Base-by-base conservation (phyloP, 2,329 filamentous ascomycete genomes). In the Aspergillus felis region DNA sequence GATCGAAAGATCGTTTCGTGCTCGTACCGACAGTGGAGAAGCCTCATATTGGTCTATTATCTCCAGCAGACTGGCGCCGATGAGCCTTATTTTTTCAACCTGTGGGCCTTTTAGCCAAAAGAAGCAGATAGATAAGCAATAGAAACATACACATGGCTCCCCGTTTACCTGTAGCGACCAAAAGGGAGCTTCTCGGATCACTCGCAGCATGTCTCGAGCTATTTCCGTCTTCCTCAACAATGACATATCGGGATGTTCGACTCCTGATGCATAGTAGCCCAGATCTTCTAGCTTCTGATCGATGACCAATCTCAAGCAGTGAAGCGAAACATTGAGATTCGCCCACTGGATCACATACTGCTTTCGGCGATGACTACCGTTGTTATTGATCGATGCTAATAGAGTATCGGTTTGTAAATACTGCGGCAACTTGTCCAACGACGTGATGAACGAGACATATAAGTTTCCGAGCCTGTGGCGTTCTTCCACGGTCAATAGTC, bases 221-320 rank as follows among this genome's bases (percentile, higher is more conserved):
- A 79, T 78, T 50, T 79, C 77, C 0, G 76, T 78, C 57, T 76
- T 76, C 38, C 68, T 59, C 53, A 65, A 55, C 22, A 62, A 42
- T 29, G 61, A 41, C 35, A 64, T 58, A 41, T 62, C 62, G 17
- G 57, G 57, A 29, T 57, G 59, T 28, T 51, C 55, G 25, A 44
- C 41, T 9, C 47, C 44, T 24, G 54, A 29, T 20, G 51, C 54
- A n/a, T 55, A 57, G 48, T 61, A 58, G 10, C 57, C 47, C 9
- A 63, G 28, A 20, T 65, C 65, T 51, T 67, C 67, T 5, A 69
- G 62, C 27, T 64, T 66, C 50, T 68, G 65, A 1, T 57, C 55
- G 48, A 78, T 75, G 0, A 77, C 73, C 68, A 79, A 77, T 3
- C 73, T 66, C 4, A 79, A 57, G n/a, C 76, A 78, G 25, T 79